Evolutionary conservation across 495 filamentous ascomycete genomes (phyloP), one percentile per base, ranked within the genome.

Genomic region (Copromyces sp.): DNA sequence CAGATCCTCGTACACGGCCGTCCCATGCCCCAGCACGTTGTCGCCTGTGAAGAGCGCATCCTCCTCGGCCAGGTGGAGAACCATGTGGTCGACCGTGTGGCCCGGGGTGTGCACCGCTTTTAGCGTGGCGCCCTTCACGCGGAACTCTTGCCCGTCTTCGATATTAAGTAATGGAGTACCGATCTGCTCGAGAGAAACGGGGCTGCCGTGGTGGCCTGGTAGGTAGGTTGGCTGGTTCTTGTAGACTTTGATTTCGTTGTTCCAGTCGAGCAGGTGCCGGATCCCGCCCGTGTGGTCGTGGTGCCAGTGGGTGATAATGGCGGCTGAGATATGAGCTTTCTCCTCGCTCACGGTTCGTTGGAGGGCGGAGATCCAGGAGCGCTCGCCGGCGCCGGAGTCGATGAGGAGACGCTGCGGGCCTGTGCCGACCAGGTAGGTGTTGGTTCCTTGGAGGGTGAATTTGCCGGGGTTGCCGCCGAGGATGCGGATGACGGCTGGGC

Each of bases 21-120:
- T 98, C 3, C 95, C 95, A 72, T 98, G 94, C 1, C 95, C 95
- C 4, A 99, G 87, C 39, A 99, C 93, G 76, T 95, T 98, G 77
- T 99, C 95, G 45, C 93, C 95, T 0, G 94, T 97, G 81, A 99
- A 97, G 78, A 98, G 86, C 9, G 93, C 93, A 78, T 92, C 87
- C 77, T 95, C 92, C 76, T 97, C 91, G 73, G 90, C 86, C 12
- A 93, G 76, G 29, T 90, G 72, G 71, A 95, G 87, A 37, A 85
- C 87, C 87, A 95, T 91, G 80, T 98, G 95, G 77, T 99, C 95
- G 3, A 80, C 81, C 0, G 95, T 91, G 79, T 99, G 95, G 2
- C 95, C 95, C 0, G 95, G 95, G 1, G 91, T 92, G 80, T 93
- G 86, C 8, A 89, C 82, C 3, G 94, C 94, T 3, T 83, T 88